Base-by-base conservation (phyloP, 176 grass and related monocot species). In the Avena insularis region DNA sequence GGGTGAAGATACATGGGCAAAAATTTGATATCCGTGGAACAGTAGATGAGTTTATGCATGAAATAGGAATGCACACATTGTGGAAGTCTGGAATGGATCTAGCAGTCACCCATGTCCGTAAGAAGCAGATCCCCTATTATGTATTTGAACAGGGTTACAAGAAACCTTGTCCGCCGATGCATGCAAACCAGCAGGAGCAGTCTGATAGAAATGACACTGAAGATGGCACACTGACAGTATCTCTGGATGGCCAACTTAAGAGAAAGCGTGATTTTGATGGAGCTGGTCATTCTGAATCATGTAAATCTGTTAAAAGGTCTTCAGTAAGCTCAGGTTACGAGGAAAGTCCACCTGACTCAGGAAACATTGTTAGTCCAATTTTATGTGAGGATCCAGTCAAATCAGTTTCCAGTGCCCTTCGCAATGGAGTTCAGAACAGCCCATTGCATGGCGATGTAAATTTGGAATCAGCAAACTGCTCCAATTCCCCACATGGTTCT, bases 21-120 rank as follows among this genome's bases (percentile, higher is more conserved):
- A 85, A 92, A 35, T 98, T 98, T 90, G 96, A 98, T 91, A 98
- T 98, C 47, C 92, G 96, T 86, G 87, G 82, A 77, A 98, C 96
- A 71, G 93, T 98, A 73, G 96, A 98, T 61, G 96, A 94, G 69
- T 98, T 96, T 80, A 92, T 90, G 70, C 88, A 63, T 84, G 90
- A 89, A 84, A 95, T 98, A 5, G 93, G 91, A 85, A 90, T 92
- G 91, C 96, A 94, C 72, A 63, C 93, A 71, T 90, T 86, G 25
- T 98, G 93, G 93, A 96, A 94, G 50, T 83, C 90, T 4, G 93
- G 93, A 27, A 98, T 98, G 96, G 92, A 98, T 69, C 69, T 98
- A 58, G 89, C 86, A 86, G 93, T 98, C 38, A 94, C 92, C 77
- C 96, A 98, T 92, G 86, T 98, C 46, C 84, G 77, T 45, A 93